Conservation (phyloP, 805 yeast genomes). For the Ogataea dorogensis region DNA sequence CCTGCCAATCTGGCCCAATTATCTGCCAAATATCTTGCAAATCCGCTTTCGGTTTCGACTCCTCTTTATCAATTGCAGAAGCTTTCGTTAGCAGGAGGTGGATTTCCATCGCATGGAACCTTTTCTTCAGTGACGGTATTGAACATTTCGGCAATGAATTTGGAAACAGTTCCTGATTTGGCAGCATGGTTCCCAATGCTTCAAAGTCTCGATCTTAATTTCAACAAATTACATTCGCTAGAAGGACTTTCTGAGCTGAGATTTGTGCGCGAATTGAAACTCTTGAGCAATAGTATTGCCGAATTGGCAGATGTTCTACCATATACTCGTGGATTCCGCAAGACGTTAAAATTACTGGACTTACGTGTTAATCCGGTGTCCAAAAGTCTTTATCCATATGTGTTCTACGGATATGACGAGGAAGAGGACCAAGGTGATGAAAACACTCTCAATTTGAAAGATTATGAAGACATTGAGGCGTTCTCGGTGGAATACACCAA, state of each 20-base stretch:
- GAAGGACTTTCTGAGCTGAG: slow-evolving; percentile 35
- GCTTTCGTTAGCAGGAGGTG: slow-evolving; percentile 37
- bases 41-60: slow-evolving; percentile 27
- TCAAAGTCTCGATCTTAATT: slow-evolving; percentile 47
- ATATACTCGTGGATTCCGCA: slow-evolving; percentile 32
- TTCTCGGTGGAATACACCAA: slow-evolving; percentile 47
- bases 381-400: slow-evolving; percentile 49
- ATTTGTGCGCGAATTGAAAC: slow-evolving; percentile 38
- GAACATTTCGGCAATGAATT: slow-evolving; percentile 46
- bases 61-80: slow-evolving; percentile 28
- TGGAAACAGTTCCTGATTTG: slow-evolving; percentile 42
- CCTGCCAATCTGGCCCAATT: slow-evolving; percentile 41
- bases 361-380: slow-evolving; percentile 50
- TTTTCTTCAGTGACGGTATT: slow-evolving; percentile 39
- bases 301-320: slow-evolving; percentile 35
- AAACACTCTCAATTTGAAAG: slow-evolving; percentile 42
- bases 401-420: slow-evolving; percentile 44
- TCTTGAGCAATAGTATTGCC: slow-evolving; percentile 46
- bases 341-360: slow-evolving; percentile 41
- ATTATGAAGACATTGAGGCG: slow-evolving; percentile 51
- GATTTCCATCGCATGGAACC: slow-evolving; percentile 10
- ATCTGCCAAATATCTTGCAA: slow-evolving; percentile 34
- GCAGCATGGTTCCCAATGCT: slow-evolving; percentile 44
- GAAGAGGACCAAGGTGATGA: slow-evolving; percentile 23
- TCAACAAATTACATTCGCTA: slow-evolving; percentile 41